Evolutionary conservation across 345 rosid genomes (phyloP).

Genomic region (Camelina hispida): DNA sequence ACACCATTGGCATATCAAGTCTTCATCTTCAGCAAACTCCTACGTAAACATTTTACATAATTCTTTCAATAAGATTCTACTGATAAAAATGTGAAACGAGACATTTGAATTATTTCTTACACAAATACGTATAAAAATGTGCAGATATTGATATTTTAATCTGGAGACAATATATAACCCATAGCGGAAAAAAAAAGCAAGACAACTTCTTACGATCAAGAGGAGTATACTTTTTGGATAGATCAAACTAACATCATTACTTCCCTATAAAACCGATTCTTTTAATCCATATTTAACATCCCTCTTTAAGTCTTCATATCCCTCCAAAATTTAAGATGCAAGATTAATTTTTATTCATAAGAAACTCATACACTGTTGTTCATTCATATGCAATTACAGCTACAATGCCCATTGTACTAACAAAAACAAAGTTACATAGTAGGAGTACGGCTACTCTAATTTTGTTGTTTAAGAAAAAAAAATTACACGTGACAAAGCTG

Average conservation of each 20-base stretch:
- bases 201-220: neutral
- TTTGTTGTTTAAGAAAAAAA: neutral
- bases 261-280: neutral
- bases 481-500: conserved; percentile 4
- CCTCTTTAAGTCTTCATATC: neutral
- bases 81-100: neutral
- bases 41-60: neutral
- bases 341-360: conserved; percentile 22
- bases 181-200: neutral
- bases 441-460: conserved; percentile 19
- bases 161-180: neutral
- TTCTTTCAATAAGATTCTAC: neutral
- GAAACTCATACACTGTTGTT: conserved; percentile 34
- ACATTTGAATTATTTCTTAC: neutral
- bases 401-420: conserved; percentile 19
- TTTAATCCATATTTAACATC: neutral
- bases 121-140: neutral
- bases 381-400: conserved; percentile 38
- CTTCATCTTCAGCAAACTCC: neutral
- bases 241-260: neutral
- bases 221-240: too few species aligned
- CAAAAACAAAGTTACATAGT: conserved; percentile 19
- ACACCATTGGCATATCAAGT: neutral
- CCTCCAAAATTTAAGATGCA: neutral
- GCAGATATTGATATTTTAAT: neutral